Evolutionary conservation across 257 asterid species (phyloP).

Genomic region (Henckelia pumila): DNA sequence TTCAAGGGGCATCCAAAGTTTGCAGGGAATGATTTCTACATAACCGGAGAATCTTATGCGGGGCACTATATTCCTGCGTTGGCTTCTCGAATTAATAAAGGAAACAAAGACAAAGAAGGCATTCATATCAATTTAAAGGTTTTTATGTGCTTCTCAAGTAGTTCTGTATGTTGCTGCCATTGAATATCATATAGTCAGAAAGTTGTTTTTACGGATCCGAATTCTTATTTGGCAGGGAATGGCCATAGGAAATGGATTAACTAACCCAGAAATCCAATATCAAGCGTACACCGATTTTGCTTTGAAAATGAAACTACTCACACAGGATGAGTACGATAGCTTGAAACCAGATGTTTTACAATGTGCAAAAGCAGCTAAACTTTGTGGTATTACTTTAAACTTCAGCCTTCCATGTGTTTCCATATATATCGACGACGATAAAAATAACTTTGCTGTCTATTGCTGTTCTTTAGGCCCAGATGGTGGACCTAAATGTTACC

Average conservation of each 20-base stretch:
- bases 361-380: constrained; percentile 42
- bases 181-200: background rate
- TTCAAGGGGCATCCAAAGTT: constrained; percentile 49
- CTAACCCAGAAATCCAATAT: constrained; percentile 55
- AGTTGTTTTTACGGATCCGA: background rate
- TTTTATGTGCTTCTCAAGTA: background rate
- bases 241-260: constrained; percentile 60
- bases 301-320: constrained; percentile 47
- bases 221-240: constrained; percentile 39
- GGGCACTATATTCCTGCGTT: constrained; percentile 62
- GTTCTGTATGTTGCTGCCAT: background rate
- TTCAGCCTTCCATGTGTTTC: background rate
- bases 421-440: no score
- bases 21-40: constrained; percentile 44
- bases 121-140: constrained; percentile 48
- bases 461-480: constrained; percentile 36
- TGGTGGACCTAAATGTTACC: constrained; percentile 41
- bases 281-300: constrained; percentile 51
- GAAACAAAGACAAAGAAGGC: constrained; percentile 51
- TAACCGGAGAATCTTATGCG: constrained; percentile 59
- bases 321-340: constrained; percentile 34
- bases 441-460: background rate
- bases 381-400: constrained; percentile 31
- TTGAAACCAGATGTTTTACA: constrained; percentile 32
- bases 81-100: constrained; percentile 50